These are phyloP conservation scores for Tricholoma terreum DNA, from an alignment of 768 basidiomycete genomes.

Conservation along the genomic window DNA sequence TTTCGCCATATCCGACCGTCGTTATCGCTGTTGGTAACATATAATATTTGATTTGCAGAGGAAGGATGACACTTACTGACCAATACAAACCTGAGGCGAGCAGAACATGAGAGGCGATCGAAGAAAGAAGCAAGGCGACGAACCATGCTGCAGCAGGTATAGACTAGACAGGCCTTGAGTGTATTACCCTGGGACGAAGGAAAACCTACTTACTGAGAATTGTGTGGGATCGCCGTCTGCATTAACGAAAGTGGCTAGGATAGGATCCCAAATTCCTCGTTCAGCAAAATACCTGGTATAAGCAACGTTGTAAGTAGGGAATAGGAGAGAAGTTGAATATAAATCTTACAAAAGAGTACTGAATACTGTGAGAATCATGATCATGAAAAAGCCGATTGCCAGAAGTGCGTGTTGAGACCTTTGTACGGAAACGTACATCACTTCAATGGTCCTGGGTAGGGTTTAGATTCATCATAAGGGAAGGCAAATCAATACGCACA, in stretches of 20 bases:
- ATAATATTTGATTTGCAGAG: too few species aligned
- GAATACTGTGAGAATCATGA: conserved; percentile 84
- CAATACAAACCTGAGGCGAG: too few species aligned
- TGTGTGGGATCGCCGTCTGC: conserved; percentile 80
- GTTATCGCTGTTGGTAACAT: too few species aligned
- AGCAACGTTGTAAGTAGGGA: too few species aligned
- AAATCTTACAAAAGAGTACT: conserved; percentile 72
- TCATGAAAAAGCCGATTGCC: conserved; percentile 85
- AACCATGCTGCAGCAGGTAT: conserved; percentile 39
- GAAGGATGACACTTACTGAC: too few species aligned
- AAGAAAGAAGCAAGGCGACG: too few species aligned
- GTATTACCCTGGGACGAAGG: background rate
- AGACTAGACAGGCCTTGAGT: conserved; percentile 32
- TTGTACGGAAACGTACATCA: conserved; percentile 87
- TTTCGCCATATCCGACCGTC: too few species aligned
- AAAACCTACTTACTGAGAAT: conserved; percentile 52
- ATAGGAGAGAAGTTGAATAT: conserved; percentile 62
- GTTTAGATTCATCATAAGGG: conserved; percentile 1
- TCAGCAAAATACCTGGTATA: too few species aligned
- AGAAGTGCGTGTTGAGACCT: too few species aligned
- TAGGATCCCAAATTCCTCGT: conserved; percentile 85
- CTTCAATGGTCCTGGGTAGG: conserved; percentile 72
- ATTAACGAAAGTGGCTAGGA: conserved; percentile 77
- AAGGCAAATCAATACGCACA: too few species aligned
- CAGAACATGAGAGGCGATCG: too few species aligned